phyloP scores from a whole-genome alignment of 176 grass and related monocot genomes.

The Oryza longistaminata region DNA sequence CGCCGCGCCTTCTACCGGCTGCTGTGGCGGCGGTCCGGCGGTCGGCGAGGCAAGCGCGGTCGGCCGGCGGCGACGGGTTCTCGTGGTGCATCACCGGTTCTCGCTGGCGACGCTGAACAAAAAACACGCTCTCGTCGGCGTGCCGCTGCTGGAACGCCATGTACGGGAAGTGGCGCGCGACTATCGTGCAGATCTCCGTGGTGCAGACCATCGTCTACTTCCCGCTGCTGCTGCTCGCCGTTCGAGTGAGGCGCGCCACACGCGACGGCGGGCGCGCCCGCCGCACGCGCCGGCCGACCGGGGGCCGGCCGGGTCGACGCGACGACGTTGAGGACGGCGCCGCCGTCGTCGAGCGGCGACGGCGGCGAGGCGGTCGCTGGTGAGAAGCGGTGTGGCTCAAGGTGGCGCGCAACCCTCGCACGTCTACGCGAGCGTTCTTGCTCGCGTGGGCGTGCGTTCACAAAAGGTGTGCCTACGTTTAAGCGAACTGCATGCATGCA shows the following conservation, averaged over 20 bases:
- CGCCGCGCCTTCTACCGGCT: background rate
- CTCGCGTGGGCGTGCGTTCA: constrained; percentile 56
- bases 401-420: constrained; percentile 74
- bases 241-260: constrained; percentile 59
- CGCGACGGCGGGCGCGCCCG: background rate
- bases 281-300: background rate
- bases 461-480: constrained; percentile 50
- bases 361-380: constrained; percentile 35
- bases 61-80: background rate
- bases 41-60: background rate
- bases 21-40: too few species aligned
- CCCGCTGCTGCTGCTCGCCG: constrained; percentile 51
- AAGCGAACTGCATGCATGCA: background rate
- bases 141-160: constrained; percentile 79
- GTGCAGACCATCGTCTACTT: constrained; percentile 76
- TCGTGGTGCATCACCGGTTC: constrained; percentile 79
- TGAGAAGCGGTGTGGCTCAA: constrained; percentile 57
- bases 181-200: constrained; percentile 76
- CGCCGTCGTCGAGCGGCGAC: background rate
- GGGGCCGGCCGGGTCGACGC: background rate
- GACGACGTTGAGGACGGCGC: constrained; percentile 27
- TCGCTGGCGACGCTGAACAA: constrained; percentile 71
- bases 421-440: constrained; percentile 66
- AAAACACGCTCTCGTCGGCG: constrained; percentile 93
- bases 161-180: constrained; percentile 94